phyloP scores from a whole-genome alignment of 139 green algal species.

The Dunaliella primolecta region DNA sequence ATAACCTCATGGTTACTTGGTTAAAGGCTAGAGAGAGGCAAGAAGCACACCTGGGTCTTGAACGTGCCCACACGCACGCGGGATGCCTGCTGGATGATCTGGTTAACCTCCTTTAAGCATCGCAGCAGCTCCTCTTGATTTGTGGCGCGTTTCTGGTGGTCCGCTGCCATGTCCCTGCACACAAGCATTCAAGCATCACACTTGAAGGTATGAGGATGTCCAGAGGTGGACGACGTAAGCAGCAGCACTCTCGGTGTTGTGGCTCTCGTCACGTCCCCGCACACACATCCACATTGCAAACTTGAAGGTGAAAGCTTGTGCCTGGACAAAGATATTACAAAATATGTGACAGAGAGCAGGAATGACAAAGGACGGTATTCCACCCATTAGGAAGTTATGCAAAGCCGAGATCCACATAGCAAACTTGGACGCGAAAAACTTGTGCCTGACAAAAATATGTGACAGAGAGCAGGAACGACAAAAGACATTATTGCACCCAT shows the following conservation, averaged over 20 bases:
- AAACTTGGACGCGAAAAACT: too few relatives aligned
- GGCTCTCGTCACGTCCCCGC: background rate
- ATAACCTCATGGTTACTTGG: too few relatives aligned
- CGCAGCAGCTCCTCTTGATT: conserved; percentile 65
- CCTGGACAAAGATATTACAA: too few relatives aligned
- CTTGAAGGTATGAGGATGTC: background rate
- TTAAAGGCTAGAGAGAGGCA: too few relatives aligned
- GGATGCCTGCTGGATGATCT: conserved; percentile 70
- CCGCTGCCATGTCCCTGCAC: conserved; percentile 60
- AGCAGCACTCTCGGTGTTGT: background rate
- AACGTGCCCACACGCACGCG: conserved; percentile 52
- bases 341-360: too few relatives aligned
- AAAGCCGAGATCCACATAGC: too few relatives aligned
- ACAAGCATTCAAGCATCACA: background rate
- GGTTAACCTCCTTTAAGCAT: conserved; percentile 62
- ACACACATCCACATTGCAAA: background rate
- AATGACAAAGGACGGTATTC: too few relatives aligned
- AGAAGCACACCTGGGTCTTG: conserved; percentile 42
- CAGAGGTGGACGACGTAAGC: background rate
- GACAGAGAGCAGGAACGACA: too few relatives aligned
- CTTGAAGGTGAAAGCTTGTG: background rate
- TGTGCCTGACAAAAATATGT: too few relatives aligned
- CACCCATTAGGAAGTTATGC: too few relatives aligned
- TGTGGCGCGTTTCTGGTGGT: conserved; percentile 65
- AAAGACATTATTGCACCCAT: too few relatives aligned